Percentiles rank a stretch among this genome's conserved stretches.
Conservation (phyloP, 495 filamentous ascomycete species). For the Talaromyces thailandensis region DNA sequence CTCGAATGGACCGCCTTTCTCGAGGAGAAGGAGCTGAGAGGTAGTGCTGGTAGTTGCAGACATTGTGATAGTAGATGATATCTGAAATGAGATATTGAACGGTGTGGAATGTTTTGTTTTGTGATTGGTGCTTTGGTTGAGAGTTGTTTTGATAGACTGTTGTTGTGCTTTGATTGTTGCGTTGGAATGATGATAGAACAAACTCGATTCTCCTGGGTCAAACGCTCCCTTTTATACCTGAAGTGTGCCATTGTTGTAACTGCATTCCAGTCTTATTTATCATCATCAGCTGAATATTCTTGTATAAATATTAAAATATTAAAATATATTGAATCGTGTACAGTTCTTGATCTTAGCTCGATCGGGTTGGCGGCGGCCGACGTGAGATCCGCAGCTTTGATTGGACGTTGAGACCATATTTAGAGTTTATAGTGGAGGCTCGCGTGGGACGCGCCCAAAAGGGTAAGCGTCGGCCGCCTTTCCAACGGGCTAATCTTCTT, state of each 20-base stretch:
- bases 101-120: not conserved
- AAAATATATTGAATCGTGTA: not conserved
- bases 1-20: constrained; percentile 6
- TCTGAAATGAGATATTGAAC: not conserved
- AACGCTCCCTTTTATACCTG: not conserved
- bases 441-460: not conserved
- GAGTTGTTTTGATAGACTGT: not conserved
- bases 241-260: not conserved
- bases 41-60: not conserved
- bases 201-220: not conserved
- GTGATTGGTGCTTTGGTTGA: not conserved
- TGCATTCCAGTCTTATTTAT: not conserved
- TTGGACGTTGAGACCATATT: not conserved
- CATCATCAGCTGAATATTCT: not conserved
- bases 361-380: constrained; percentile 4
- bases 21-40: not conserved
- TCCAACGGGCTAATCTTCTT: not conserved
- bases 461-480: not conserved
- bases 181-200: not conserved
- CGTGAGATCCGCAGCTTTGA: not conserved
- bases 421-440: not conserved
- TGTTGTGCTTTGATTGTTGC: not conserved
- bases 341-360: not conserved
- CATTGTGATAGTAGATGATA: not conserved
- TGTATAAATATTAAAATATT: no score